Base-by-base conservation (phyloP, 164 flowering plant genomes). In the Euptelea pleiosperma region DNA sequence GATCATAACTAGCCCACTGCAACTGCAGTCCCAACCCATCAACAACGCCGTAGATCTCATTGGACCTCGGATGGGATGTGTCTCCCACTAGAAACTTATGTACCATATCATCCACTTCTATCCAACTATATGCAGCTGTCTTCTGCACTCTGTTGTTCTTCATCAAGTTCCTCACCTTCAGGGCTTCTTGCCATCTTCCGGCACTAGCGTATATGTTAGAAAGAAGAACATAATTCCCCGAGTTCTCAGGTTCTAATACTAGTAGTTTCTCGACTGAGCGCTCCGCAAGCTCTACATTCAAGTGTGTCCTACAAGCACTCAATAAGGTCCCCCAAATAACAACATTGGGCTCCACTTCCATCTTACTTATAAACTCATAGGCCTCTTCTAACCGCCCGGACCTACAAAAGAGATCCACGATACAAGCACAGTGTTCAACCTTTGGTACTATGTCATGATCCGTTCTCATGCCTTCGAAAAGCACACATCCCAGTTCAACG, bases 241-340 rank as follows among this genome's bases (percentile, higher is more conserved):
- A 77, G 41, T 80, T 80, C 25, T 75, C 76, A 2, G 79, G 84
- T 55, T 80, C 84, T 62, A 77, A 58, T 46, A 47, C 37, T 3
- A 73, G 52, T 39, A 77, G 45, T 39, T 73, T 73, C 63, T 66
- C 53, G 7, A 58, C 63, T 19, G 75, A 57, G 8, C 46, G 52
- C 67, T 75, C 84, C 1, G 76, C 84, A 39, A 79, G 72, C 24
- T 73, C 76, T 34, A 66, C 57, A 57, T 77, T 66, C 45, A 40
- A 48, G 47, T 62, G 61, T n/a, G 49, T 68, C 55, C 77, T 74
- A 8, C 74, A 74, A 49, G 81, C 77, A 58, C 81, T 73, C 53
- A 79, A 50, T 52, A 77, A 70, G 5, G 77, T 70, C 0, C 84
- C 81, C 81, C 84, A 79, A 35, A 75, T 75, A 31, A 75, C 77